These are phyloP conservation scores for Protea cynaroides DNA, from an alignment of 164 flowering plant genomes.

Conservation along the genomic window DNA sequence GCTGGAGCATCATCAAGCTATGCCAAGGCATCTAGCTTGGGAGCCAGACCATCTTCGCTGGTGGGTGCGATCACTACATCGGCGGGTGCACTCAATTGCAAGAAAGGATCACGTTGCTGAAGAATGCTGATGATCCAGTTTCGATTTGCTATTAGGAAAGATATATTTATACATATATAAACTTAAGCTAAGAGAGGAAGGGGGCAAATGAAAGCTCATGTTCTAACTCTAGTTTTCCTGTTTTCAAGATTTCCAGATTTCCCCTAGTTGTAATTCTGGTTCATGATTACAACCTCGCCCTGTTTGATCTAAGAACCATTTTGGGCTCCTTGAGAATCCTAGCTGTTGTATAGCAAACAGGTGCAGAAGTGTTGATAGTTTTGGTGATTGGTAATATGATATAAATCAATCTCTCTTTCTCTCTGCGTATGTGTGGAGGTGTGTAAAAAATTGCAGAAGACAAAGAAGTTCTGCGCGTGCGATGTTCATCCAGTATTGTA, in stretches of 20 bases:
- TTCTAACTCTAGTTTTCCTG: not conserved
- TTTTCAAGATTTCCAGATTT: conserved; percentile 1
- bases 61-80: conserved; percentile 44
- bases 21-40: conserved; percentile 70
- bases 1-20: conserved; percentile 68
- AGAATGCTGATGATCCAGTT: no score
- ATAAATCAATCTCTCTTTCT: not conserved
- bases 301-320: conserved; percentile 26
- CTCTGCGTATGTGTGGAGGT: no score
- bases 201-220: no score
- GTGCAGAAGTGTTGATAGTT: conserved; percentile 17
- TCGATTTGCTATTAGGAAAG: no score
- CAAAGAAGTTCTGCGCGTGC: no score
- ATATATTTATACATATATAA: no score
- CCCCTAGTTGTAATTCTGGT: not conserved
- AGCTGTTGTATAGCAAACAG: conserved; percentile 25
- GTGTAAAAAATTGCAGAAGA: no score
- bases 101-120: conserved; percentile 63
- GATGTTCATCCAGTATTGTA: no score
- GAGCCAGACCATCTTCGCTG: conserved; percentile 63
- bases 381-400: no score
- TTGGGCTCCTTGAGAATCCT: conserved; percentile 20
- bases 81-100: conserved; percentile 68
- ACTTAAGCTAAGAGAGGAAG: no score
- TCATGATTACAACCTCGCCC: conserved; percentile 42